Conservation (phyloP, 441 rosid genomes). For the Melastoma candidum region DNA sequence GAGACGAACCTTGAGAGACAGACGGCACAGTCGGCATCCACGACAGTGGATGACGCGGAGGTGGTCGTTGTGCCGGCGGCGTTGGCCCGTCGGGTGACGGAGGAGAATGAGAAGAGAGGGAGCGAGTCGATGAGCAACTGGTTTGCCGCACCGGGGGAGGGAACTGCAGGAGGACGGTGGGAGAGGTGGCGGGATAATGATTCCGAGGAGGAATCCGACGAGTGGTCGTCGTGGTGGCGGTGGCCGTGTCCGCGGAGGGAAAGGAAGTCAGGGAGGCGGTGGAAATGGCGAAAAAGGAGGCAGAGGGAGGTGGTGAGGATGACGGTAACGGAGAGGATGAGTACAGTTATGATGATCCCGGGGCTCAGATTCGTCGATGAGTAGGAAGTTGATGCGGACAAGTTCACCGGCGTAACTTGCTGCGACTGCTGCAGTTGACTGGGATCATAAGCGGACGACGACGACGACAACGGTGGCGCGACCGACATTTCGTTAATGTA, state of each 20-base stretch:
- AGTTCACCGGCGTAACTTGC: background rate
- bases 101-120: conserved; percentile 64
- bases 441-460: no score
- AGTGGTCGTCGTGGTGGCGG: no score
- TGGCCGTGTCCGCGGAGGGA: conserved; percentile 14
- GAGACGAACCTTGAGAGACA: conserved; percentile 68
- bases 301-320: conserved; percentile 63
- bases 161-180: conserved; percentile 15
- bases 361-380: conserved; percentile 41
- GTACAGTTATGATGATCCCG: conserved; percentile 42
- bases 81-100: conserved; percentile 40
- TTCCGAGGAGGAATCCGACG: conserved; percentile 5
- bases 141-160: background rate
- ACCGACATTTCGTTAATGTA: no score
- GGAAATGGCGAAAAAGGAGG: conserved; percentile 61
- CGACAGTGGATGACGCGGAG: conserved; percentile 14
- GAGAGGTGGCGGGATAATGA: conserved; percentile 37
- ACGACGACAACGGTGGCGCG: no score
- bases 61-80: no score
- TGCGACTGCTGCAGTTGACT: background rate
- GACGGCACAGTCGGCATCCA: conserved; percentile 67
- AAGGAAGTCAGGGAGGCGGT: conserved; percentile 40
- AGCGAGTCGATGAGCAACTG: conserved; percentile 39
- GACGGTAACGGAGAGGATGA: conserved; percentile 48
- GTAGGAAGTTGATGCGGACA: conserved; percentile 1